Base-by-base conservation (phyloP, 2,329 filamentous ascomycete species). In the Rhexocercosporidium sp. region DNA sequence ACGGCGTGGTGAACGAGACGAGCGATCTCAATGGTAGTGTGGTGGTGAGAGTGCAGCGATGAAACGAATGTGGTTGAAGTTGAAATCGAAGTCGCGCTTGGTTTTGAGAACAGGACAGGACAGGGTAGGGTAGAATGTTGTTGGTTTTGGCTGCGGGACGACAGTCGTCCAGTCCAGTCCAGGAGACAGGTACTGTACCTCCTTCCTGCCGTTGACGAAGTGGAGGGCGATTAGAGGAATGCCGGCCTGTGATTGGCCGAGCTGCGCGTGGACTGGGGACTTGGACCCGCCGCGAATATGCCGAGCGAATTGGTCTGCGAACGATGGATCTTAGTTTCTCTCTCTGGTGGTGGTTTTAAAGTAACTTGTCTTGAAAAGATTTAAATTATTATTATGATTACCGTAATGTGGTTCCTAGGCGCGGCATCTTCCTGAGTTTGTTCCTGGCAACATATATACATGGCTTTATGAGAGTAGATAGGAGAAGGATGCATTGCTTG, bases 11-110 rank as follows among this genome's bases (percentile, higher is more conserved):
- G 27, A 39, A 53, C 0, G n/a, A 9, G 18, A n/a, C 16, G 57
- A 64, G 56, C 20, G 53, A 57, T 44, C 11, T 47, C 57, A 66
- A 34, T 62, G 53, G 34, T 29, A 22, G 41, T 53, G 22, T 53
- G 22, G 31, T 59, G 29, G 39, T 63, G 39, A 41, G 3, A 64
- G 65, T 29, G 53, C 29, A 34, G 25, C 18, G 31, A 51, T 25
- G 37, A 61, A 68, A 66, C 65, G 68, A 68, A 46, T 34, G 66
- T 64, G n/a, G 64, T 59, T 59, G 63, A 14, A 29, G 62, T 57
- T 12, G 54, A 39, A 41, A 41, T 47, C n/a, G 54, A 37, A 34
- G 29, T 41, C 44, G 44, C 44, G 54, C 18, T 41, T 25, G 54
- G 54, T 59, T 59, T 39, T 37, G 54, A 12, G 44, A 22, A 47